These are phyloP conservation scores for Candida corydali DNA, from an alignment of 805 yeast species.

Conservation along the genomic window DNA sequence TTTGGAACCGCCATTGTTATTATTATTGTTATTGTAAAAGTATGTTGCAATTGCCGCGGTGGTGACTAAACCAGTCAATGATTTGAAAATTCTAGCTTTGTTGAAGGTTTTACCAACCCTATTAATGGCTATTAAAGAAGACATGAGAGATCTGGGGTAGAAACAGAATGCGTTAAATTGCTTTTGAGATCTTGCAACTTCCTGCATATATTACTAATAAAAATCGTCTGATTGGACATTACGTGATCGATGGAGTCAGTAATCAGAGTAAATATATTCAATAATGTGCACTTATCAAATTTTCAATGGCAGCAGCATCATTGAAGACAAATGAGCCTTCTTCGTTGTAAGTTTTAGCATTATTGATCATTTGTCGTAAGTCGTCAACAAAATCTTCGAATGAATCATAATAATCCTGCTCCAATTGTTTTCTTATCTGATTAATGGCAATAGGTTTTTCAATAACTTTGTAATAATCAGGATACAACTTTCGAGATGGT, in stretches of 20 bases:
- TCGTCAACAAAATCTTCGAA: constrained; percentile 53
- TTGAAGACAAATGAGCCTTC: constrained; percentile 58
- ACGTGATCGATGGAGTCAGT: constrained; percentile 45
- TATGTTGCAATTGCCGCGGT: constrained; percentile 19
- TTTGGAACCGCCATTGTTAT: constrained; percentile 8
- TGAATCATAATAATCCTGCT: constrained; percentile 29
- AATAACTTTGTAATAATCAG: constrained; percentile 77
- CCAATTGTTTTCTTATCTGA: constrained; percentile 48
- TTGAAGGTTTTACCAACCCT: constrained; percentile 7
- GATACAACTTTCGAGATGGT: constrained; percentile 73
- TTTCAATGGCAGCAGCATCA: constrained; percentile 51
- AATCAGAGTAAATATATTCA: too few relatives aligned
- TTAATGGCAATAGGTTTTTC: constrained; percentile 56
- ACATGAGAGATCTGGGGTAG: constrained; percentile 9
- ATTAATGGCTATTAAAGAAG: constrained; percentile 10
- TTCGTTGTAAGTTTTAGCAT: constrained; percentile 73
- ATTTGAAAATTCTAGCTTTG: not conserved
- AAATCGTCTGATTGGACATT: constrained; percentile 14
- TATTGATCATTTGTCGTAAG: constrained; percentile 48
- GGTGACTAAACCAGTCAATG: constrained; percentile 19
- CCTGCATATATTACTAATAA: constrained; percentile 2
- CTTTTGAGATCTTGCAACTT: not conserved
- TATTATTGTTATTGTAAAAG: constrained; percentile 13
- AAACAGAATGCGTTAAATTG: not conserved
- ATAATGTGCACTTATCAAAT: too few relatives aligned